phyloP scores from a whole-genome alignment of 164 flowering plant genomes.

The Stephania yunnanensis region DNA sequence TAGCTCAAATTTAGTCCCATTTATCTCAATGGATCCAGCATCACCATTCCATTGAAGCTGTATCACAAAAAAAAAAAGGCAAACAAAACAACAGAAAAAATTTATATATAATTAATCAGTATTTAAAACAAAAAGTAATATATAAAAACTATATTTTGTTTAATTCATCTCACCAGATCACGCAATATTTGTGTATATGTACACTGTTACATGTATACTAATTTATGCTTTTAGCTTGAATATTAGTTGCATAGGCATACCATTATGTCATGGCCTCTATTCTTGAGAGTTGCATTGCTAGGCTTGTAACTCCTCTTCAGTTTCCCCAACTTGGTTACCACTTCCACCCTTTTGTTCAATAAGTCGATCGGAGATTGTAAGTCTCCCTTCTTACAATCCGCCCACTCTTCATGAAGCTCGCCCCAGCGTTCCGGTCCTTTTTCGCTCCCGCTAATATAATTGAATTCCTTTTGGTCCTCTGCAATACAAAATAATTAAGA shows the following conservation, averaged over 20 bases:
- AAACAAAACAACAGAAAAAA: no score
- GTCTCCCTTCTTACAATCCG: slow-evolving; percentile 34
- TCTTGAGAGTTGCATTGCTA: slow-evolving; percentile 26
- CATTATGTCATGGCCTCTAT: slow-evolving; percentile 45
- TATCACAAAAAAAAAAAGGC: not conserved
- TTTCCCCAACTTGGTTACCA: slow-evolving; percentile 9
- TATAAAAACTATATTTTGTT: no score
- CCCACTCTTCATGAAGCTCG: slow-evolving; percentile 45
- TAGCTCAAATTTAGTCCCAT: slow-evolving; percentile 36
- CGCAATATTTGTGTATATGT: no score
- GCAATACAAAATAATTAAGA: slow-evolving; percentile 3
- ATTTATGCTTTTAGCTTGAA: no score
- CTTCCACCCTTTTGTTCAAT: slow-evolving; percentile 17
- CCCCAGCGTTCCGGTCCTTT: slow-evolving; percentile 16
- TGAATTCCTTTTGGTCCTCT: slow-evolving; percentile 42
- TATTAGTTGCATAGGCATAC: slow-evolving; percentile 11
- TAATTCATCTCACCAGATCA: no score
- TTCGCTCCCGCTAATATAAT: slow-evolving; percentile 29
- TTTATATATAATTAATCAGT: no score
- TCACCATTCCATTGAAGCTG: slow-evolving; percentile 41
- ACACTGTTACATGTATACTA: no score
- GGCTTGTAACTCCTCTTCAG: slow-evolving; percentile 28
- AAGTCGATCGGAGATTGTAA: slow-evolving; percentile 56
- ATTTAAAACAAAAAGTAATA: no score
- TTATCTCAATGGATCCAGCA: slow-evolving; percentile 43